Base-by-base conservation (phyloP, 768 basidiomycete species). In the Cystobasidiopsis lactophilus region DNA sequence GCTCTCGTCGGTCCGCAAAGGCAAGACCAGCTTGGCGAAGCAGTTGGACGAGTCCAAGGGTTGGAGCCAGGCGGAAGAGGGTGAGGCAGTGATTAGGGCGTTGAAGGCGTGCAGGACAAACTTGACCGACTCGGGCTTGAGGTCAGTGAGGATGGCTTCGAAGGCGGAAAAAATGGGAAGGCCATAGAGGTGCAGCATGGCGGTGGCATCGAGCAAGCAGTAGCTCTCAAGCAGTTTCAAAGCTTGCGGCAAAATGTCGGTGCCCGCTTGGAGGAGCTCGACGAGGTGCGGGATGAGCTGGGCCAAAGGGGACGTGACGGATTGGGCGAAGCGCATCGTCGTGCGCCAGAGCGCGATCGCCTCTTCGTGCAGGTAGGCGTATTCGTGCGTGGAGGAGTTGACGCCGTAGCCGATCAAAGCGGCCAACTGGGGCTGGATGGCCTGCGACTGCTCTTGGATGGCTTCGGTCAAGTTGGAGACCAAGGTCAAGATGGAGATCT, bases 171-270 rank as follows among this genome's bases (percentile, higher is more conserved):
- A 16, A 75, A 73, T n/a, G 60, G 60, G 31, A 71, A 65, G 61
- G 29, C 29, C 48, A 21, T 69, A 52, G 56, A 82, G 85, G 70
- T 78, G 74, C 44, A 85, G 64, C 53, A 88, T 70, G 10, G 67
- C 60, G 18, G 66, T 54, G 0, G 75, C 75, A 65, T 83, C 80
- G 18, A 83, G 70, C n/a, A 91, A 64, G 54, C 83, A 68, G 63
- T 86, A 89, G 4, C 80, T 78, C 63, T 85, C 81, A 23, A 84
- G 59, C 52, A 88, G 75, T 52, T 67, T 69, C 18, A 75, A 75
- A 26, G 78, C 72, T 50, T 72, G 77, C 14, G 80, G 81, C 19
- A 86, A 68, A 21, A 85, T 65, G 58, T 88, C 85, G 40, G 84
- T 67, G 57, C 86, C 85, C 27, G 68, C 69, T 1, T 73, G 70